Conservation (phyloP, 768 basidiomycete species). For the Daedaleopsis nitida region DNA sequence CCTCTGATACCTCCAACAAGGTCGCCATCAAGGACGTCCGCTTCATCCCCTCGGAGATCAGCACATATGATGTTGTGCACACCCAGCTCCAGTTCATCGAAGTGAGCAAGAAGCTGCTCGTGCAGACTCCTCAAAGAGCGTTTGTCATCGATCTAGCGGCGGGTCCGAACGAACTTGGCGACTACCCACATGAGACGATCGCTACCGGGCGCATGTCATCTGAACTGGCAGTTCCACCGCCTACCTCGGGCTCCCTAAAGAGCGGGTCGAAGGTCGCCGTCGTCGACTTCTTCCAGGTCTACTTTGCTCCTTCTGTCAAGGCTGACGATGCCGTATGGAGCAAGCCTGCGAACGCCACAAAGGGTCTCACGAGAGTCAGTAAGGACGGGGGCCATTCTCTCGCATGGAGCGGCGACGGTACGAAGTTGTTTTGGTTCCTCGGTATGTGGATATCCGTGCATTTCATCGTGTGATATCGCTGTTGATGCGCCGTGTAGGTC, state of each 20-base stretch:
- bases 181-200: slow-evolving; percentile 49
- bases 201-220: slow-evolving; percentile 58
- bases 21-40: slow-evolving; percentile 50
- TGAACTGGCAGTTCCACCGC: slow-evolving; percentile 53
- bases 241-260: slow-evolving; percentile 7
- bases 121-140: slow-evolving; percentile 55
- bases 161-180: slow-evolving; percentile 47
- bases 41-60: slow-evolving; percentile 54
- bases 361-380: slow-evolving; percentile 61
- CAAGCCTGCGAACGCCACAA: slow-evolving; percentile 67
- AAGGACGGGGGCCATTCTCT: slow-evolving; percentile 76
- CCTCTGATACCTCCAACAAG: slow-evolving; percentile 32
- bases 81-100: slow-evolving; percentile 56
- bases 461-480: background rate
- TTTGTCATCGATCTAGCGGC: slow-evolving; percentile 53
- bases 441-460: slow-evolving; percentile 42
- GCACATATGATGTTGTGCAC: slow-evolving; percentile 42
- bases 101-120: slow-evolving; percentile 53
- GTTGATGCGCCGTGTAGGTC: slow-evolving; percentile 41
- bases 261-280: slow-evolving; percentile 50
- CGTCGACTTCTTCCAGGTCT: slow-evolving; percentile 70
- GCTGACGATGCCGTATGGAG: slow-evolving; percentile 60
- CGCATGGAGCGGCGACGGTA: slow-evolving; percentile 64
- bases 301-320: slow-evolving; percentile 48
- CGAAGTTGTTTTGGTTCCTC: slow-evolving; percentile 71